Evolutionary conservation across 2,329 filamentous ascomycete species (phyloP), one percentile per base, ranked within the genome.

Genomic region (Pseudopithomyces maydicus): DNA sequence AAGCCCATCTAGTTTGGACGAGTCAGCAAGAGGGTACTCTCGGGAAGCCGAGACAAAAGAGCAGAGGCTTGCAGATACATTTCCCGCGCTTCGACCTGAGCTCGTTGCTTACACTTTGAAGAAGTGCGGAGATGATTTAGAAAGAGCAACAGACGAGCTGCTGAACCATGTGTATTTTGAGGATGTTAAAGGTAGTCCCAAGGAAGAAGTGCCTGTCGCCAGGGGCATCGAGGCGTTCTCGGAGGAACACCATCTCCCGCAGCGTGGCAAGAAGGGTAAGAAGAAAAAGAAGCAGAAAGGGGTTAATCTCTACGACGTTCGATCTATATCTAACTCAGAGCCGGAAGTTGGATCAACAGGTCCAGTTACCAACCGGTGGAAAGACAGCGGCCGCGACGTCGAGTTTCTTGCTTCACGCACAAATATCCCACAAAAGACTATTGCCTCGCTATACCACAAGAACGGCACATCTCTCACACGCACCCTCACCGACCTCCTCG

Each of bases 221-320:
- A 94, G 90, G 70, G 91, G 92, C 0, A 81, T 97, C n/a, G 92
- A 97, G 56, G 92, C 85, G 0, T 97, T 97, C 70, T 87, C 85
- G 20, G 82, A 85, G 38, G 82, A 82, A 0, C 82, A 86, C 15
- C 76, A 81, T 15, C 73, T 77, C 0, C 72, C 73, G 1, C 68
- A 70, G 6, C 70, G 72, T 14, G 73, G 75, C 50, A 74, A 77
- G 68, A 77, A 79, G 57, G 73, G 77, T 29, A 29, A 29, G 19
- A 81, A 79, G 7, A 85, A 79, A 61, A 69, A 61, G 54, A 77
- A 74, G 50, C 58, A 78, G 62, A 73, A 59, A 29, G 8, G 26
- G 4, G 41, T 61, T 1, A 52, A 59, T 10, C 52, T 71, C n/a
- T 66, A 73, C 54, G 46, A 63, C 50, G 14, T 58, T 53, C 60